Percentiles rank a stretch among this genome's conserved stretches.
These are phyloP conservation scores for Ceratobasidium sp. DNA, from an alignment of 1,284 basidiomycete genomes.

Conservation along the genomic window DNA sequence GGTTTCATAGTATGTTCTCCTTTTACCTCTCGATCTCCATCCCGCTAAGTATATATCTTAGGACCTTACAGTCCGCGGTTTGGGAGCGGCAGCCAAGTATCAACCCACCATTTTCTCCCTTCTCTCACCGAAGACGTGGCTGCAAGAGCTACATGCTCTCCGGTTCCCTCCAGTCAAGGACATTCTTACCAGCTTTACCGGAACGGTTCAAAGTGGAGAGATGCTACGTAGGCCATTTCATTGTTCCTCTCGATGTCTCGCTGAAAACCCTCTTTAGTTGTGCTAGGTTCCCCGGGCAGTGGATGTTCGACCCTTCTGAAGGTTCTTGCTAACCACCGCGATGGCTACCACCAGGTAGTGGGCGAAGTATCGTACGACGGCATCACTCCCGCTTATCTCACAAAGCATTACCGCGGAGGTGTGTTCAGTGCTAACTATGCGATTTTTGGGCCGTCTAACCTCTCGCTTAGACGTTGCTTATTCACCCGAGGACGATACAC, in stretches of 20 bases:
- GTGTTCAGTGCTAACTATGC: slow-evolving; percentile 56
- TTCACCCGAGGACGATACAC: slow-evolving; percentile 70
- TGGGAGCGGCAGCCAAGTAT: slow-evolving; percentile 61
- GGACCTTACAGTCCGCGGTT: slow-evolving; percentile 66
- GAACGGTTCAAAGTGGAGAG: slow-evolving; percentile 64
- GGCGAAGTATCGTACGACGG: slow-evolving; percentile 79
- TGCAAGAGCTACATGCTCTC: slow-evolving; percentile 53
- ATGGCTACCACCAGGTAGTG: slow-evolving; percentile 71
- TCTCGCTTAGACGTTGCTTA: slow-evolving; percentile 44
- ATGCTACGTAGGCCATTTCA: slow-evolving; percentile 66
- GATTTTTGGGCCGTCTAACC: not conserved
- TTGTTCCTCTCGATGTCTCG: slow-evolving; percentile 25
- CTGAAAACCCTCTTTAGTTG: slow-evolving; percentile 62
- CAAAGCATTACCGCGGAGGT: slow-evolving; percentile 73
- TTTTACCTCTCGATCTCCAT: not conserved
- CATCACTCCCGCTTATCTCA: slow-evolving; percentile 68
- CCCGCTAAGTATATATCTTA: slow-evolving; percentile 57
- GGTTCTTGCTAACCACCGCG: slow-evolving; percentile 75
- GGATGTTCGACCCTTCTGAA: slow-evolving; percentile 84
- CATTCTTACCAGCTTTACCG: slow-evolving; percentile 63
- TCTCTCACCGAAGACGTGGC: slow-evolving; percentile 59
- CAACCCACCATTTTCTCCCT: slow-evolving; percentile 63
- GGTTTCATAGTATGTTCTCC: slow-evolving; percentile 46
- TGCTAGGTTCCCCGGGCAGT: slow-evolving; percentile 86
- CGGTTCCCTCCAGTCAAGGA: slow-evolving; percentile 63